Conservation (phyloP, 169 alveolate genomes). For the Babesia sp. region DNA sequence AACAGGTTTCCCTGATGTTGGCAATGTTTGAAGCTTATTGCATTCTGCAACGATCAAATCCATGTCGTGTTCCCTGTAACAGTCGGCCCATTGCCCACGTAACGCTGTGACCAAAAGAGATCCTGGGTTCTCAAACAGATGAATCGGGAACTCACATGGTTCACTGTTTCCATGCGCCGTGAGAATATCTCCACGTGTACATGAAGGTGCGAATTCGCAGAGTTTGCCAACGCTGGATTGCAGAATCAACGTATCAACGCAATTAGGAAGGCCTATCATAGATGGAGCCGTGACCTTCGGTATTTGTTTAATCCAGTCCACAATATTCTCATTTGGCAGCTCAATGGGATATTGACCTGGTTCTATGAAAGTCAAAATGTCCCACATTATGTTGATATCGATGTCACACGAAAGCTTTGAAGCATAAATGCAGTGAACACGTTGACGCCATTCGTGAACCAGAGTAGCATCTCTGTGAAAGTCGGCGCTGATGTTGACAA, state of each 20-base stretch:
- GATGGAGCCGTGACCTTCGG: conserved; percentile 8
- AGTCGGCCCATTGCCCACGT: conserved; percentile 1
- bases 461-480: not conserved
- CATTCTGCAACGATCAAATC: not conserved
- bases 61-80: not conserved
- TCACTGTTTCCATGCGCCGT: not conserved
- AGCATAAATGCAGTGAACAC: conserved; percentile 5
- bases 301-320: conserved; percentile 7
- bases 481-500: not conserved
- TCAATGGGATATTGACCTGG: conserved; percentile 1
- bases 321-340: not conserved
- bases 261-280: conserved; percentile 23
- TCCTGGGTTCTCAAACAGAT: not conserved
- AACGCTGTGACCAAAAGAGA: conserved; percentile 10
- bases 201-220: not conserved
- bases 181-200: not conserved
- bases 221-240: not conserved
- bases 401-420: conserved; percentile 28
- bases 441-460: conserved; percentile 21
- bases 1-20: not conserved
- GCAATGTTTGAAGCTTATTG: not conserved
- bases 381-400: conserved; percentile 13
- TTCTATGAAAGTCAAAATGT: conserved; percentile 32
- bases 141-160: not conserved
- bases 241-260: not conserved